Evolutionary conservation across 2,329 filamentous ascomycete species (phyloP), one percentile per base, ranked within the genome.

Genomic region (Paradendryphiella salina): DNA sequence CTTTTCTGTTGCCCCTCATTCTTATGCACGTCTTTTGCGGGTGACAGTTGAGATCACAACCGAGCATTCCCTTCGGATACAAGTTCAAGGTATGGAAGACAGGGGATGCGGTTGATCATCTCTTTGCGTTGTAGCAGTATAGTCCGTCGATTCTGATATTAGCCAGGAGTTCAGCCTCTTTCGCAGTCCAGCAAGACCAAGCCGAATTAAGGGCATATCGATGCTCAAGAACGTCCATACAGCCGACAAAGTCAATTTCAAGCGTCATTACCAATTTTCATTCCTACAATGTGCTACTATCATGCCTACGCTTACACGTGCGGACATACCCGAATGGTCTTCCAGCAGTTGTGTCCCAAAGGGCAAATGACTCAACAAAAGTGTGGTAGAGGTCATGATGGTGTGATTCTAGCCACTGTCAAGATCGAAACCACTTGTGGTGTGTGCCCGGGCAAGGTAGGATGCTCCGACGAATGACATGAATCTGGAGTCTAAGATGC

Each of bases 241-340:
- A 9, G 5, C 5, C 11, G 14, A 11, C 15, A 29, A 13, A 32
- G 2, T 32, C 10, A 20, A 18, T 37, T 11, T n/a, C n/a, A 23
- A 28, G 2, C 2, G 32, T 46, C 36, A 14, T 31, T 34, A 52
- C 31, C 4, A 40, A 39, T 21, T 9, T 18, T 14, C 37, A 26
- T 11, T 2, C 14, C 31, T 46, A 60, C 26, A n/a, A 79, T 78
- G 76, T 78, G 76, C 67, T 75, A 71, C 63, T 78, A 77, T 65
- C 77, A 78, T 63, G 76, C 76, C 39, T 76, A 79, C 67, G 71
- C 66, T 3, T 72, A 78, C 65, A 62, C 65, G 11, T 79, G 76
- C 61, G 76, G 76, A 36, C 76, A 79, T 60, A 76, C 74, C 13
- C 65, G 70, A 48, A 76, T 70, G 59, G 50, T 70, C 9, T 63